Evolutionary conservation across 1,139 yeast species (phyloP).

Genomic region (Keqinozyma sinolaborantium): DNA sequence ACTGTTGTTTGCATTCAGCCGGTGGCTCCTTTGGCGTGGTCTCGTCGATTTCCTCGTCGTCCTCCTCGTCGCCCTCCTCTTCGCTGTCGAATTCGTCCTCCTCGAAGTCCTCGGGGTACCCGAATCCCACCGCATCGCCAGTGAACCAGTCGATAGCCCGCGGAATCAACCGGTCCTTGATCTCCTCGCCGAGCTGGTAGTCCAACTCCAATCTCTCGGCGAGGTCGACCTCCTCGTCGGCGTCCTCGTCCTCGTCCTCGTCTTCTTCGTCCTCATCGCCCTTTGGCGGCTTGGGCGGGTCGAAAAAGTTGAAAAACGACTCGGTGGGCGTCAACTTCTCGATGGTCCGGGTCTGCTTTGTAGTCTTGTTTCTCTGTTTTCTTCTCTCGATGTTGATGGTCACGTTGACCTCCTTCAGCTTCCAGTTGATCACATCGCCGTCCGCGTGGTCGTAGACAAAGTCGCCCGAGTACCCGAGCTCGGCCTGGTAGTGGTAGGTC

Average conservation of each 20-base stretch:
- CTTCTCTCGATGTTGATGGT: conserved; percentile 89
- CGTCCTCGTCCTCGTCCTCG: conserved; percentile 41
- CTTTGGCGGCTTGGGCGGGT: conserved; percentile 82
- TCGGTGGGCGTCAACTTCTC: conserved; percentile 92
- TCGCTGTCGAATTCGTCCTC: conserved; percentile 49
- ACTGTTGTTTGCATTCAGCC: conserved; percentile 84
- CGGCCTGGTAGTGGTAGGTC: conserved; percentile 92
- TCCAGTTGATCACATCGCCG: conserved; percentile 87
- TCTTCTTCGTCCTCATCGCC: conserved; percentile 41
- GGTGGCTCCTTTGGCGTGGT: conserved; percentile 65
- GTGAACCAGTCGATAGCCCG: conserved; percentile 98
- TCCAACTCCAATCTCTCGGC: conserved; percentile 88
- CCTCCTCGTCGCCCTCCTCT: conserved; percentile 48
- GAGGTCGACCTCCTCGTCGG: conserved; percentile 47
- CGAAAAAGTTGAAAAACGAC: conserved; percentile 93
- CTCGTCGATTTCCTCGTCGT: conserved; percentile 38
- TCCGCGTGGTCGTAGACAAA: conserved; percentile 96
- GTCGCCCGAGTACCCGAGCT: conserved; percentile 92
- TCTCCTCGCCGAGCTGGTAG: conserved; percentile 93
- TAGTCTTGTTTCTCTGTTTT: conserved; percentile 96
- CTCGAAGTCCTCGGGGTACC: conserved; percentile 42
- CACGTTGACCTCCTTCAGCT: conserved; percentile 72
- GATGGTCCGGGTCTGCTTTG: conserved; percentile 94
- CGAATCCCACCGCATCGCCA: conserved; percentile 82
- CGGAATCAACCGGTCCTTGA: conserved; percentile 92